Conservation (phyloP, 192 early-diverging fungal genomes). For the Anaeromyces robustus region DNA sequence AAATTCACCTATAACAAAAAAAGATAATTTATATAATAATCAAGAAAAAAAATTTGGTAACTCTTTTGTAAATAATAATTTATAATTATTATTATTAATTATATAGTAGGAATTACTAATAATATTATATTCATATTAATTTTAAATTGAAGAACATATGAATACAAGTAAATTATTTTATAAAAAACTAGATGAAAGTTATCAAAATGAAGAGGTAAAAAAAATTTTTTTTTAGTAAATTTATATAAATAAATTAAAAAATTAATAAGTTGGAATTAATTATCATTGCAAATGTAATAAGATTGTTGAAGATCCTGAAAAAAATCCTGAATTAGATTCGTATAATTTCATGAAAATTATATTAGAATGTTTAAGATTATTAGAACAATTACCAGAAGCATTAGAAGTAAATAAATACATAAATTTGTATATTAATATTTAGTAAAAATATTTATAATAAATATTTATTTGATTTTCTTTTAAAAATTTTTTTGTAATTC, state of each 20-base stretch:
- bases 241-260: too few species aligned
- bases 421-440: neutral
- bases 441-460: neutral
- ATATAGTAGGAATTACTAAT: too few species aligned
- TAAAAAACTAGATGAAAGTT: neutral
- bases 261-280: neutral
- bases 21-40: too few species aligned
- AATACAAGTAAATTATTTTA: neutral
- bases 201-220: neutral
- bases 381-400: conserved; percentile 23
- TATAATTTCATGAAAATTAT: conserved; percentile 25
- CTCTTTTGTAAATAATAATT: too few species aligned
- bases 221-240: neutral
- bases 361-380: conserved; percentile 18
- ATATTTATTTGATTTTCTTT: neutral
- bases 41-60: conserved; percentile 14
- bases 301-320: conserved; percentile 27
- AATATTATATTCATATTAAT: neutral
- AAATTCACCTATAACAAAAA: too few species aligned
- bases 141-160: neutral
- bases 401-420: conserved; percentile 4
- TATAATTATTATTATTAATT: conserved; percentile 8
- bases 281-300: neutral
- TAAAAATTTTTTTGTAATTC: too few species aligned
- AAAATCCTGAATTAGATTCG: conserved; percentile 32